Evolutionary conservation across 768 basidiomycete species (phyloP), one percentile per base, ranked within the genome.

Genomic region (Suillus weaverae): DNA sequence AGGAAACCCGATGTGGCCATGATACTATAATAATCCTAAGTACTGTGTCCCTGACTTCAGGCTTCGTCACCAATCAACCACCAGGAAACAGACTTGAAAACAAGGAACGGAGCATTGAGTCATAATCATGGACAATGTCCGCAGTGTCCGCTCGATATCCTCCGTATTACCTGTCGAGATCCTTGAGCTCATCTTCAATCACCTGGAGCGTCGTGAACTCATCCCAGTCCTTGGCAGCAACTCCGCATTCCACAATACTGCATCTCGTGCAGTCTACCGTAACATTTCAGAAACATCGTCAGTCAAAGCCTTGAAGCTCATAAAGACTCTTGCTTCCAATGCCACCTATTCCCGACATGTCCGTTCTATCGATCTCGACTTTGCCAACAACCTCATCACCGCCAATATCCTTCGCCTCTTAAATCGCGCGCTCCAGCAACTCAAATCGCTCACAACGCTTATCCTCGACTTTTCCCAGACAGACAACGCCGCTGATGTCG

Each of bases 341-440:
- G 68, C 79, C 0, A 32, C 71, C n/a, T 71, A 83, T 18, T 73
- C 80, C 2, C 68, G 68, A 3, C 72, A 83, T 53, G 84, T 88
- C 39, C 81, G 81, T 36, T 70, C 69, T 1, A 76, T 88, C 56
- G 78, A 80, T n/a, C 67, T 89, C 44, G 79, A 84, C 67, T 80
- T 82, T 74, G 63, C 68, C 55, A 56, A 62, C 2, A 72, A 74
- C 61, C 61, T 64, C 46, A 80, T 83, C n/a, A 83, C 83, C 0
- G 72, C 70, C 26, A 84, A 85, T 69, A 76, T 85, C 65, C 84
- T 87, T 67, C 73, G 67, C 33, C 83, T 88, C 41, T 73, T 89
- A n/a, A 77, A 79, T 33, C 74, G 75, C 54, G 76, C 79, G 5
- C 80, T 89, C 38, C 71, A 65, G 9, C 73, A 75, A 6, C 79